Base-by-base conservation (phyloP, 2,329 filamentous ascomycete genomes). In the Colletotrichum limetticola region DNA sequence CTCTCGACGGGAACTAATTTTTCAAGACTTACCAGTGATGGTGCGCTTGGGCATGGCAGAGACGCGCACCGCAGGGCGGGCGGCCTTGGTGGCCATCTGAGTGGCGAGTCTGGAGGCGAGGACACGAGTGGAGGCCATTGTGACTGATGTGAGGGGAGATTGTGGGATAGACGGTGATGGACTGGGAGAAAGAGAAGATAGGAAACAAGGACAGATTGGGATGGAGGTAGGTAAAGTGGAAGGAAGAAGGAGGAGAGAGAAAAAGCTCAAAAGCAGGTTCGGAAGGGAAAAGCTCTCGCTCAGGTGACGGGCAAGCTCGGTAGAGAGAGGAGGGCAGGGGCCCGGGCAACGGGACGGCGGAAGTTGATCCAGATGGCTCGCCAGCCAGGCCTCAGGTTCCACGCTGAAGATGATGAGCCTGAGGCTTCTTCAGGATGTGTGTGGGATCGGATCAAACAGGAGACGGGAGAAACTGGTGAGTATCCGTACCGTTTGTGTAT, bases 111-210 rank as follows among this genome's bases (percentile, higher is more conserved):
- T 91, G 82, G 92, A 92, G 84, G 93, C 91, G 87, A 94, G 89
- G 85, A 94, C 89, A 87, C 93, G 93, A 85, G 91, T 87, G 85
- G 91, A 89, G 85, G 93, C 91, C 93, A 95, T 95, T 94, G 90
- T 90, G 90, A 91, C 86, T 87, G 87, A 85, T 86, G 79, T 78
- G 83, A 82, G 82, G 81, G 82, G 83, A 85, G 84, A 84, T 80
- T 79, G 78, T 78, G 80, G 77, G 77, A 78, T 78, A 78, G 78
- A 74, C 66, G 71, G 69, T 72, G 75, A 71, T 76, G 74, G 69
- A 68, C 71, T 71, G 67, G 74, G 71, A 74, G 56, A 64, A 69
- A 75, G 74, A 56, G 62, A 72, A 74, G 74, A 74, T 73, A 76
- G 70, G 71, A 75, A 76, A 75, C 58, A 56, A 68, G 49, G 72